Conservation (phyloP, 331 rosid species). For the Acacia concinna region DNA sequence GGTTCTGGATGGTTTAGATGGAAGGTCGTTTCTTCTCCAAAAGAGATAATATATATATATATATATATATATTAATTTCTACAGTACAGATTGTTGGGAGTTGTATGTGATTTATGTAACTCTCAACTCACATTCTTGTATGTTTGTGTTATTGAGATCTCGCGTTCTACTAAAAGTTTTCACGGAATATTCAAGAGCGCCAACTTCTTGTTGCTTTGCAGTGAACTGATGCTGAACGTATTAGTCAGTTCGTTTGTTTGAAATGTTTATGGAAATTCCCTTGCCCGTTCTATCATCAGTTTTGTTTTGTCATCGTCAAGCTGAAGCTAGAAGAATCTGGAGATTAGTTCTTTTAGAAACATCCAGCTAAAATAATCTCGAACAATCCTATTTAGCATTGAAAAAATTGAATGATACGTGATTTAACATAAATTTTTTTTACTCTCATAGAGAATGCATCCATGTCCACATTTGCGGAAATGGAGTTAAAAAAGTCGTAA, state of each 20-base stretch:
- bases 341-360: background rate
- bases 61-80: constrained; percentile 9
- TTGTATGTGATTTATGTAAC: constrained; percentile 23
- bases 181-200: constrained; percentile 25
- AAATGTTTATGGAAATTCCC: constrained; percentile 11
- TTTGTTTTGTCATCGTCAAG: constrained; percentile 1
- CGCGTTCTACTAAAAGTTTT: constrained; percentile 1
- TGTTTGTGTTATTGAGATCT: constrained; percentile 33
- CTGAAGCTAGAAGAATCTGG: background rate
- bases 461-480: too few species aligned
- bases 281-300: background rate
- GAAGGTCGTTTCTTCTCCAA: constrained; percentile 28
- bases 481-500: background rate
- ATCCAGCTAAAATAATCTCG: background rate
- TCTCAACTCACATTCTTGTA: constrained; percentile 36
- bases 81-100: constrained; percentile 34
- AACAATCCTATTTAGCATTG: background rate
- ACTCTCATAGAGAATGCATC: too few species aligned
- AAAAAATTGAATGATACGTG: background rate
- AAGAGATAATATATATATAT: constrained; percentile 24
- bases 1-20: constrained; percentile 30
- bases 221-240: constrained; percentile 24
- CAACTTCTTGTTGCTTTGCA: constrained; percentile 18
- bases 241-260: constrained; percentile 16
- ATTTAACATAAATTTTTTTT: too few species aligned